These are phyloP conservation scores for Pseudogymnoascus sp. DNA, from an alignment of 2,329 filamentous ascomycete species.

Conservation along the genomic window DNA sequence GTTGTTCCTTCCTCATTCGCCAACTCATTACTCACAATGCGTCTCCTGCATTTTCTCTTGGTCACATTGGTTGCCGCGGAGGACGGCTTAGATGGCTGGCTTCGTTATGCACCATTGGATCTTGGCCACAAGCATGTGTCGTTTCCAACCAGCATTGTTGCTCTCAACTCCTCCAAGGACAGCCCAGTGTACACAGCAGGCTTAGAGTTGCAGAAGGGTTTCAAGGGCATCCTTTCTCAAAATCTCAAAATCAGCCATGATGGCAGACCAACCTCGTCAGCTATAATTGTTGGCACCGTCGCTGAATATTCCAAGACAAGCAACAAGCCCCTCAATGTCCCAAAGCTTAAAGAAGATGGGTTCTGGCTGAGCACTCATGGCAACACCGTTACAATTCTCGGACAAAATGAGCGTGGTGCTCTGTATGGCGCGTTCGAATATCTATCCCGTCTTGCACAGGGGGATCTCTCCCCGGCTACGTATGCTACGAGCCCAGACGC, in stretches of 20 bases:
- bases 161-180: constrained; percentile 45
- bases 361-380: constrained; percentile 51
- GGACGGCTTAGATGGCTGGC: constrained; percentile 55
- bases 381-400: constrained; percentile 49
- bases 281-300: constrained; percentile 44
- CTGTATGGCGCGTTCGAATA: constrained; percentile 67
- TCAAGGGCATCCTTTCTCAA: constrained; percentile 51
- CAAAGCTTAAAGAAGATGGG: constrained; percentile 46
- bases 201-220: constrained; percentile 50
- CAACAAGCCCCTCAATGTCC: constrained; percentile 25
- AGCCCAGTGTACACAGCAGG: constrained; percentile 56
- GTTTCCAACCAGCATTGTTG: constrained; percentile 42
- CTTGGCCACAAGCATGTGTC: constrained; percentile 31
- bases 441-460: constrained; percentile 57
- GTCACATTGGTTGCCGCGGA: constrained; percentile 38
- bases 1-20: background rate
- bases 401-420: constrained; percentile 59
- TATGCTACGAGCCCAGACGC: constrained; percentile 51
- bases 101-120: constrained; percentile 54
- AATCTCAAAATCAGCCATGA: constrained; percentile 32
- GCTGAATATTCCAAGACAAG: constrained; percentile 34
- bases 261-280: constrained; percentile 24
- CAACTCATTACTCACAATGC: background rate
- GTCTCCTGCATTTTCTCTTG: background rate
- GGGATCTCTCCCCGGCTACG: constrained; percentile 42